Base-by-base conservation (phyloP, 208 protist genomes). In the Novymonas esmeraldas region DNA sequence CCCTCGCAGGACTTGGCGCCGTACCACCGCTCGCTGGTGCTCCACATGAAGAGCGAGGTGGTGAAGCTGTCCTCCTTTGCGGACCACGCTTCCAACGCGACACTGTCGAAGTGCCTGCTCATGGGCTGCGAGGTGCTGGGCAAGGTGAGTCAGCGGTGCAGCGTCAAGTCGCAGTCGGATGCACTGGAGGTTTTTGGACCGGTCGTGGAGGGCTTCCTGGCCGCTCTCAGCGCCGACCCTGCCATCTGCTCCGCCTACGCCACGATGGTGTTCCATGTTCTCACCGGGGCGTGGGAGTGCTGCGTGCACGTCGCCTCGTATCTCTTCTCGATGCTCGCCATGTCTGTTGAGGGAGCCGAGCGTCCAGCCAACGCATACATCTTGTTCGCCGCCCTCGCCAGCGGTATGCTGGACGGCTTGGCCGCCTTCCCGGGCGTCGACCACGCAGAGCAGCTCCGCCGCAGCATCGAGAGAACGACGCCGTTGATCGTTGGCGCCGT, bases 241-340 rank as follows among this genome's bases (percentile, higher is more conserved):
- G 52, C 59, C 18, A 49, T 70, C 22, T 87, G 73, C 56, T 79
- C 82, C 11, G 67, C 81, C 16, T 94, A 94, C 51, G 82, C 82
- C 6, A 94, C 88, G 26, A 87, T 94, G 82, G 62, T 90, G 26
- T 85, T 84, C 49, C 78, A 90, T 58, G 50, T 91, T 33, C 58
- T 88, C 22, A 78, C 74, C 26, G 78, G 72, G 6, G 67, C 68
- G 14, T 70, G 62, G 75, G 26, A 51, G 29, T 70, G 61, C 62
- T 82, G 78, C 52, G 18, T 80, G 16, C 36, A 46, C 29, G 31
- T 81, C 20, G 54, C 67, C 26, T 31, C 58, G 22, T 84, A 84
- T 51, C 41, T 78, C 2, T 76, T 88, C 36, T 69, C 82, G 10
- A 75, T 84, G 74, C 60, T 85, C 6, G 31, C 71, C 16, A 54